Conservation (phyloP, 768 basidiomycete species). For the Nevesoporus exiguus region DNA sequence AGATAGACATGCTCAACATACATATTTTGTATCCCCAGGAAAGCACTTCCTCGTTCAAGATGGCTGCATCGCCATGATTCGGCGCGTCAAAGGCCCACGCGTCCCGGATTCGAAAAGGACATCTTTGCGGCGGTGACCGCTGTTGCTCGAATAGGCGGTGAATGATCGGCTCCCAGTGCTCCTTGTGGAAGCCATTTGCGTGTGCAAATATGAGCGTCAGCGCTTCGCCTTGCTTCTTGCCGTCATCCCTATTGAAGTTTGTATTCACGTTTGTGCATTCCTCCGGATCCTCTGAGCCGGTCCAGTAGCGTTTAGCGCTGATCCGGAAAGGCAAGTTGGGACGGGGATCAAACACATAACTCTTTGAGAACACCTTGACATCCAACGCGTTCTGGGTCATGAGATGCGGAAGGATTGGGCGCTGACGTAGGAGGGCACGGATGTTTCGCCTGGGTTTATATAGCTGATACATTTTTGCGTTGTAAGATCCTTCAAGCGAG, state of each 20-base stretch:
- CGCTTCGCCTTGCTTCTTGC: not conserved
- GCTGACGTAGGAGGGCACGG: no score
- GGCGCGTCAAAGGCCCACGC: not conserved
- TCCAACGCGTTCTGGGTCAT: not conserved
- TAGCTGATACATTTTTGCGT: no score
- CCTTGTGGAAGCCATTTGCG: constrained; percentile 5
- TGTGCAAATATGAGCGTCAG: constrained; percentile 8
- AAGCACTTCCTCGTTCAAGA: not conserved
- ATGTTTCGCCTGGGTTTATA: no score
- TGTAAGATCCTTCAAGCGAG: no score
- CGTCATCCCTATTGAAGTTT: not conserved
- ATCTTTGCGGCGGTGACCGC: not conserved
- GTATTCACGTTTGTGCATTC: not conserved
- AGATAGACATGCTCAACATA: not conserved
- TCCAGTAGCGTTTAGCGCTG: not conserved
- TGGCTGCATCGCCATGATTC: not conserved
- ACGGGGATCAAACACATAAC: not conserved
- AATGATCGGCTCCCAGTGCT: constrained; percentile 8
- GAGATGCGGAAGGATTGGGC: no score
- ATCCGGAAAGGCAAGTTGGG: not conserved
- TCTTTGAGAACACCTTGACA: not conserved
- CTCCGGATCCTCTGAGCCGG: no score
- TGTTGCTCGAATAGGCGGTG: not conserved
- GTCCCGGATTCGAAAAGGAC: not conserved
- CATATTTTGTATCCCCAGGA: not conserved